Percentiles rank a stretch among this genome's conserved stretches.
These are phyloP conservation scores for Aspergillus udagawae DNA, from an alignment of 2,329 filamentous ascomycete genomes.

Conservation along the genomic window DNA sequence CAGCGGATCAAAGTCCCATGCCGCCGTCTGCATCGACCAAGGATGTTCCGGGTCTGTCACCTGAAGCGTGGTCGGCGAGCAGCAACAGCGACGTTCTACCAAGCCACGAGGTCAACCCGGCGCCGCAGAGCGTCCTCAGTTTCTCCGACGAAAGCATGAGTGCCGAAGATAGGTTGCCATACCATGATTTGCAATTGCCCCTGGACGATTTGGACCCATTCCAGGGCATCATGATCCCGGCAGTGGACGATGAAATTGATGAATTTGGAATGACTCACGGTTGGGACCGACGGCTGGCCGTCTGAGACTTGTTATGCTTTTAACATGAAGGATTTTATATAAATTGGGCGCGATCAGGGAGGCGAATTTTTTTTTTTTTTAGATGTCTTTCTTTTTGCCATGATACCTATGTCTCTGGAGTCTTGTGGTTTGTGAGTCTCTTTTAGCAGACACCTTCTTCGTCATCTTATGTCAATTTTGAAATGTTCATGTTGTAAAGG, in stretches of 20 bases:
- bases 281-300: conserved; percentile 34
- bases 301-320: conserved; percentile 12
- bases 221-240: conserved; percentile 34
- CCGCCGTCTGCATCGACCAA: conserved; percentile 16
- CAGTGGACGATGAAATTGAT: conserved; percentile 30
- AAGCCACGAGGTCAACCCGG: conserved; percentile 19
- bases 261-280: conserved; percentile 28
- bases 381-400: background rate
- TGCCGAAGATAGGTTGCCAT: conserved; percentile 42
- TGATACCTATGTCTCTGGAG: conserved; percentile 9
- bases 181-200: conserved; percentile 20
- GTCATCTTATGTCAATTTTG: background rate
- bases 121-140: conserved; percentile 54
- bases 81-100: conserved; percentile 34
- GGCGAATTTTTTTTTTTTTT: background rate
- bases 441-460: background rate
- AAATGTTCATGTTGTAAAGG: background rate
- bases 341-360: background rate
- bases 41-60: conserved; percentile 35
- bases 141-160: conserved; percentile 59
- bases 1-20: conserved; percentile 18
- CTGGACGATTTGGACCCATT: conserved; percentile 33
- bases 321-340: background rate
- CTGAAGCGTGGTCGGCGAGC: conserved; percentile 37
- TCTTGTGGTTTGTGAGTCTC: background rate